Base-by-base conservation (phyloP, 1,284 basidiomycete genomes). In the Cutaneotrichosporon cyanovorans region DNA sequence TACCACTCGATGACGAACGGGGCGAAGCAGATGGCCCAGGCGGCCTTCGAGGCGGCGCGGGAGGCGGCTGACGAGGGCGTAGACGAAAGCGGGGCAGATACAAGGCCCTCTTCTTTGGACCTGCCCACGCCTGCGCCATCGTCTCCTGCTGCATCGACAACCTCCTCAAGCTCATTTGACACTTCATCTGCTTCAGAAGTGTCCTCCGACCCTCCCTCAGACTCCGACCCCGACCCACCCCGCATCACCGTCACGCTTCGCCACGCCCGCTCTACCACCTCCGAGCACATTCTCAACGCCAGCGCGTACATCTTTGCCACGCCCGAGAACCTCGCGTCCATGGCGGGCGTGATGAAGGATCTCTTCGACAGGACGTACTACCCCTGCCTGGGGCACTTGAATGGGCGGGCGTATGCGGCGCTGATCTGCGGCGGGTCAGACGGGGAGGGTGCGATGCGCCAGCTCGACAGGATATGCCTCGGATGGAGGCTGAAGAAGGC, bases 1-100 rank as follows among this genome's bases (percentile, higher is more conserved):
- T 54, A 54, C 37, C 46, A 54, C 53, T 37, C 46, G 16, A 37
- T 42, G 32, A 54, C 53, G 14, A 43, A 47, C 37, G 53, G 53
- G 4, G 25, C 48, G 11, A 36, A 42, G 16, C 45, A 46, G 37
- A 54, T 54, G 53, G 48, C 53, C 4, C 22, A 36, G 36, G 46
- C 43, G 4, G 53, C 53, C 15, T 42, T 22, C 21, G 46, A 45
- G 5, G 48, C 46, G 9, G 53, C 53, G 3, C 37, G 23, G n/a
- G 30, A 18, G n/a, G 50, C 38, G 6, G 41, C 34, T 3, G 37
- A 22, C 22, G 44, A 34, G 20, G 40, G 46, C 18, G 16, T 28
- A 12, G 16, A 20, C 18, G 32, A n/a, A n/a, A n/a, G n/a, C n/a
- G n/a, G 4, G 25, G 28, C 16, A 32, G 9, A 9, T 32, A 32